Conservation (phyloP, 2,329 filamentous ascomycete genomes). For the Acrocalymma vagum region DNA sequence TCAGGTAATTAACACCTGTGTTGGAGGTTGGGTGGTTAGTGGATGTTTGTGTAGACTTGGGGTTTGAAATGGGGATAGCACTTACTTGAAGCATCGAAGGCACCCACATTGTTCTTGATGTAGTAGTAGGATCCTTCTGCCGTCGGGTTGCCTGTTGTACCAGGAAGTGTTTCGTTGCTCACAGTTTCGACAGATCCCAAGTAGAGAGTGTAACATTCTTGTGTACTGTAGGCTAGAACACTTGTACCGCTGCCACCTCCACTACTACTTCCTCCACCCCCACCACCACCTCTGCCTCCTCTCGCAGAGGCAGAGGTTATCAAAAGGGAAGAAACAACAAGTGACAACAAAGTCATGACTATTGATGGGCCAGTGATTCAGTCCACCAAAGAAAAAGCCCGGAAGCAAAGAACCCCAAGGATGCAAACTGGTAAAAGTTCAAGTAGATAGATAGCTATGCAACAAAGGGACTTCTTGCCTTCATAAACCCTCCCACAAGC, state of each 20-base stretch:
- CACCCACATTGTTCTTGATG: conserved; percentile 9
- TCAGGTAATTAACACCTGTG: conserved; percentile 14
- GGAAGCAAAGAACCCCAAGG: too few relatives aligned
- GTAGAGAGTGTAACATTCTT: conserved; percentile 8
- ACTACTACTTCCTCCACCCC: conserved; percentile 7
- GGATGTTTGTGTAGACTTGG: background rate
- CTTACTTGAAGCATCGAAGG: conserved; percentile 9
- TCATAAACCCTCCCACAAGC: too few relatives aligned
- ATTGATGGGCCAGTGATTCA: background rate
- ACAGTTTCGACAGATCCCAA: background rate
- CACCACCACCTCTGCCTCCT: conserved; percentile 2
- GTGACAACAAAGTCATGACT: background rate
- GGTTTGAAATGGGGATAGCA: background rate
- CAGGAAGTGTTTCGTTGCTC: conserved; percentile 7
- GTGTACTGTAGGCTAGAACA: background rate
- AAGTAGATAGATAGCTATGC: too few relatives aligned
- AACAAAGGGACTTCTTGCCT: too few relatives aligned
- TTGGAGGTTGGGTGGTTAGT: too few relatives aligned
- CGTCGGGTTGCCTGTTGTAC: background rate
- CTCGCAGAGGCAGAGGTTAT: conserved; percentile 1
- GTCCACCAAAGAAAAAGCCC: too few relatives aligned
- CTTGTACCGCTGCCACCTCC: conserved; percentile 1
- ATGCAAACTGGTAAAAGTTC: too few relatives aligned
- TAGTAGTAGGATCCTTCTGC: conserved; percentile 2
- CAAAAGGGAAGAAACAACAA: conserved; percentile 1